Conservation (phyloP, 768 basidiomycete species). For the Basidioascus undulatus region DNA sequence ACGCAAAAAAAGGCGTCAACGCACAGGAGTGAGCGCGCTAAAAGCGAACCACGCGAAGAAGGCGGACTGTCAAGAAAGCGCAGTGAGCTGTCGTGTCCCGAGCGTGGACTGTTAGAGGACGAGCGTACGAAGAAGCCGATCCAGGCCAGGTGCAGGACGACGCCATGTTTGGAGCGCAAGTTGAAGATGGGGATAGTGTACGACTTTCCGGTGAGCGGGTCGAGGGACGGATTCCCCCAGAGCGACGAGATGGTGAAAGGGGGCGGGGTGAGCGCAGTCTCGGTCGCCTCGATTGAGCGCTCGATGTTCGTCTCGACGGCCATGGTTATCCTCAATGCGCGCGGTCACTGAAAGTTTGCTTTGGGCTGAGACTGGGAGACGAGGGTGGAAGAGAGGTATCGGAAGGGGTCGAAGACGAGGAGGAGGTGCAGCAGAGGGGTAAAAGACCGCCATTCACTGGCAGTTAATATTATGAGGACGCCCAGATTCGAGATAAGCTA, state of each 20-base stretch:
- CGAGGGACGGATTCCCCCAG: slow-evolving; percentile 16
- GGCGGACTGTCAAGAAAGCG: slow-evolving; percentile 21
- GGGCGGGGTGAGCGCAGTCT: too few species aligned
- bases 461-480: too few species aligned
- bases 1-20: neutral
- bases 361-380: too few species aligned
- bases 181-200: slow-evolving; percentile 30
- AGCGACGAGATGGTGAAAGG: slow-evolving; percentile 7
- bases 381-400: too few species aligned
- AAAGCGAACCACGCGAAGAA: slow-evolving; percentile 25
- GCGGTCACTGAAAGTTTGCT: too few species aligned
- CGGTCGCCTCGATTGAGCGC: too few species aligned
- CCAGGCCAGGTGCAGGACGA: slow-evolving; percentile 29
- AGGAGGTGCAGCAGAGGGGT: too few species aligned
- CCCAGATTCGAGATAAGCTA: too few species aligned
- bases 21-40: neutral
- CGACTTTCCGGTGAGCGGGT: slow-evolving; percentile 30
- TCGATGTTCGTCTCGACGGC: too few species aligned
- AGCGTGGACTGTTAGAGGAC: neutral
- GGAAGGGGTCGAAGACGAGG: too few species aligned
- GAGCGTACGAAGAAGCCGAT: neutral
- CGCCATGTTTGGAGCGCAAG: slow-evolving; percentile 25
- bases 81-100: slow-evolving; percentile 8
- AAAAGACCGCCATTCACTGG: too few species aligned
- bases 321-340: too few species aligned